Evolutionary conservation across 2,329 filamentous ascomycete genomes (phyloP).

Genomic region (Beauveria sp.): DNA sequence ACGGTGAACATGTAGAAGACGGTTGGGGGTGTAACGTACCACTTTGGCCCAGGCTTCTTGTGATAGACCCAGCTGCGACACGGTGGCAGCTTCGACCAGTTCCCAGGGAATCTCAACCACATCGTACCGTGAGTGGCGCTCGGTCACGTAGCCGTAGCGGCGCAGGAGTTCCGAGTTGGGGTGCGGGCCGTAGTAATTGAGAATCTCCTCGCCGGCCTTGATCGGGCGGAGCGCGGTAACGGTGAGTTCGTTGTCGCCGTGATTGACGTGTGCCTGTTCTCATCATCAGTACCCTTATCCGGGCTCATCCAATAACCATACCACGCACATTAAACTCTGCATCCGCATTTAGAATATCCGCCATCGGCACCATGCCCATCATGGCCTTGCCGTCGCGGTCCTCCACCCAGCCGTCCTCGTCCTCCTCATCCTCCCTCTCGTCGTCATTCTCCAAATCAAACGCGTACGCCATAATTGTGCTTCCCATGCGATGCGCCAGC

Average conservation of each 20-base stretch:
- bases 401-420: constrained; percentile 55
- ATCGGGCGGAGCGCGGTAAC: constrained; percentile 68
- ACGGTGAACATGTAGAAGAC: no score
- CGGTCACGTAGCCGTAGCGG: constrained; percentile 80
- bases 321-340: constrained; percentile 71
- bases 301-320: no score
- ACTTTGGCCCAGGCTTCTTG: constrained; percentile 33
- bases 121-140: constrained; percentile 69
- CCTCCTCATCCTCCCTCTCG: constrained; percentile 49
- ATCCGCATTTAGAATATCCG: constrained; percentile 84
- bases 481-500: constrained; percentile 73
- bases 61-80: constrained; percentile 30
- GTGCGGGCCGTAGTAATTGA: constrained; percentile 84
- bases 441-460: constrained; percentile 65
- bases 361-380: constrained; percentile 87
- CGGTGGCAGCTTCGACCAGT: constrained; percentile 42
- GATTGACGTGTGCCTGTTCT: constrained; percentile 45
- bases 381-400: constrained; percentile 49
- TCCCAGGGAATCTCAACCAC: constrained; percentile 70
- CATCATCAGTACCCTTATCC: no score
- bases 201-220: constrained; percentile 63
- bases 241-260: constrained; percentile 48
- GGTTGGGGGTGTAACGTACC: constrained; percentile 27
- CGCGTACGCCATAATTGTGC: constrained; percentile 85
- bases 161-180: constrained; percentile 76